Evolutionary conservation across 1,139 yeast species (phyloP).

Genomic region (Taphrina betulina): DNA sequence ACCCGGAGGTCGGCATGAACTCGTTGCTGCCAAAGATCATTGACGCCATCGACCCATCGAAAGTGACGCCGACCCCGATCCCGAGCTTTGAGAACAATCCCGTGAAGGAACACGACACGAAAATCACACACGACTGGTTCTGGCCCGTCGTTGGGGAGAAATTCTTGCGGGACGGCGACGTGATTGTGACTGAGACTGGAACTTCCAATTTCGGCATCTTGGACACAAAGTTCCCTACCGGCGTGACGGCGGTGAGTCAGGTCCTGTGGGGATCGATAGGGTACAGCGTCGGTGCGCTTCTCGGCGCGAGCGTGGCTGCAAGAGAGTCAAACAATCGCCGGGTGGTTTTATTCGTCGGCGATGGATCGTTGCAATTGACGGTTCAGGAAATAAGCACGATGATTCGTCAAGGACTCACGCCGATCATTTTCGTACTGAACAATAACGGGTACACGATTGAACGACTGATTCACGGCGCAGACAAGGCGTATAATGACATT

Average conservation of each 20-base stretch:
- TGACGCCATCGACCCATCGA: constrained; percentile 43
- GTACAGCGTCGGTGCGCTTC: constrained; percentile 76
- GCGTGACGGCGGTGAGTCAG: constrained; percentile 58
- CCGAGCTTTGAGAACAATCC: constrained; percentile 17
- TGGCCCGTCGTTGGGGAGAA: constrained; percentile 40
- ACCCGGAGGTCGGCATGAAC: constrained; percentile 38
- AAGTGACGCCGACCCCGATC: constrained; percentile 40
- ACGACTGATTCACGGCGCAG: constrained; percentile 75
- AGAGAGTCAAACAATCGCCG: constrained; percentile 56
- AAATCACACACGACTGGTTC: constrained; percentile 38
- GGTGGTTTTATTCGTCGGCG: constrained; percentile 74
- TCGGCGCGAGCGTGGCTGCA: constrained; percentile 73
- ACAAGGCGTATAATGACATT: constrained; percentile 74
- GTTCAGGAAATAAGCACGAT: constrained; percentile 74
- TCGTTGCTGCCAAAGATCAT: constrained; percentile 49
- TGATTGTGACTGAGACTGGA: constrained; percentile 72
- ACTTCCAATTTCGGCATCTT: constrained; percentile 71
- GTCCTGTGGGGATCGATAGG: constrained; percentile 82
- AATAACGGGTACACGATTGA: constrained; percentile 87
- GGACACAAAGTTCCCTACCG: constrained; percentile 59
- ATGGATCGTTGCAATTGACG: constrained; percentile 91
- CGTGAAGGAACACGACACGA: constrained; percentile 33
- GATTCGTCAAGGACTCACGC: constrained; percentile 58
- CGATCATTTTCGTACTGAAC: constrained; percentile 68
- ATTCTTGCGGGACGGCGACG: constrained; percentile 59